Evolutionary conservation across 73 alveolate species (phyloP), one percentile per base, ranked within the genome.

Genomic region (Blepharisma stoltei): DNA sequence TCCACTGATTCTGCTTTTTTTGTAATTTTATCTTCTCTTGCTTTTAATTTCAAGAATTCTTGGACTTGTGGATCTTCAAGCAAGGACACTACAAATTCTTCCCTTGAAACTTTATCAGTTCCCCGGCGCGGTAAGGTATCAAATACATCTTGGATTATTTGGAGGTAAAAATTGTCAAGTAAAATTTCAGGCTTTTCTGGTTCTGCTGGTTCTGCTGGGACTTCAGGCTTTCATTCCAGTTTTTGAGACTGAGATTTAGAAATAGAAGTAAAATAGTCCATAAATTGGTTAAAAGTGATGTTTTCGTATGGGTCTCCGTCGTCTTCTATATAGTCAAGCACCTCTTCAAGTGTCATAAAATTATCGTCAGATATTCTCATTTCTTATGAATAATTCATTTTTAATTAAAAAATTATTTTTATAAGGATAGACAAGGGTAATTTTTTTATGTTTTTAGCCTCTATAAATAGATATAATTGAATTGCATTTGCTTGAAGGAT

Each of bases 401-500:
- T n/a, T n/a, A n/a, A n/a, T n/a, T n/a, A n/a, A n/a, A n/a, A n/a
- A n/a, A n/a, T n/a, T n/a, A n/a, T n/a, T n/a, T n/a, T n/a, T n/a
- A n/a, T n/a, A n/a, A n/a, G n/a, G n/a, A n/a, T n/a, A n/a, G n/a
- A n/a, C n/a, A n/a, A n/a, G n/a, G n/a, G n/a, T n/a, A n/a, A n/a
- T n/a, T n/a, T n/a, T n/a, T n/a, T n/a, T n/a, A 23, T 55, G n/a
- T 41, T 70, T 66, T 67, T 43, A 8, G 83, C 52, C 20, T 82
- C 6, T 7, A 83, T 78, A 9, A n/a, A n/a, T n/a, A n/a, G n/a
- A n/a, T n/a, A n/a, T n/a, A 81, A 6, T 48, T 65, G 41, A n/a
- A 87, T 80, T 11, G 94, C 94, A 21, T 87, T 88, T 6, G n/a
- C 54, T 44, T 87, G 84, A 1, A 87, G 66, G 55, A 87, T 77